These are phyloP conservation scores for Aspergillus pseudonomiae DNA, from an alignment of 2,329 filamentous ascomycete species.

Conservation along the genomic window DNA sequence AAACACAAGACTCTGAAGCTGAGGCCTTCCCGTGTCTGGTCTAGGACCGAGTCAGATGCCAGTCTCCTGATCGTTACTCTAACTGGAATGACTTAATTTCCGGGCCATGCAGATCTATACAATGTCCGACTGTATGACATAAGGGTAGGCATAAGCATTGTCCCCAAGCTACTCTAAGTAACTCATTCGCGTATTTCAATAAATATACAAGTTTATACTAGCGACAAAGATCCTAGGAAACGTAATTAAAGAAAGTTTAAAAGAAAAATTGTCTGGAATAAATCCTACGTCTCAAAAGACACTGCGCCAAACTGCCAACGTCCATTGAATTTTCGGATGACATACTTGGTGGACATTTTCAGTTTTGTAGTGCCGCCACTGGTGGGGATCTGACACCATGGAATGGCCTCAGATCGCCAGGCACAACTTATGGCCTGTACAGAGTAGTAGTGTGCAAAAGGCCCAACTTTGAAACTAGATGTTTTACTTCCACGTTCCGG, in stretches of 20 bases:
- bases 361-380: slow-evolving; percentile 9
- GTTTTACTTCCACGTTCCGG: slow-evolving; percentile 1
- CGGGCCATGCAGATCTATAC: slow-evolving; percentile 15
- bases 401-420: slow-evolving; percentile 9
- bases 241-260: neutral
- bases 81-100: slow-evolving; percentile 13
- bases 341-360: neutral
- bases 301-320: neutral
- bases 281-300: neutral
- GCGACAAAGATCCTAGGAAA: neutral
- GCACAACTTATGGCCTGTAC: slow-evolving; percentile 3
- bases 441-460: neutral
- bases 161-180: neutral
- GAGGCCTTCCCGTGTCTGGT: neutral
- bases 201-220: neutral
- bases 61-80: slow-evolving; percentile 5
- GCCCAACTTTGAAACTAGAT: neutral
- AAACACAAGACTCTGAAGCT: neutral
- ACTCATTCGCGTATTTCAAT: neutral
- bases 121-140: neutral
- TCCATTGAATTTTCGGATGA: neutral
- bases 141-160: neutral
- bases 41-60: neutral
- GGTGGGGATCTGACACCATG: slow-evolving; percentile 7
- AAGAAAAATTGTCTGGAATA: neutral